Evolutionary conservation across 495 filamentous ascomycete genomes (phyloP), one percentile per base, ranked within the genome.

Genomic region (Neurospora sp.): DNA sequence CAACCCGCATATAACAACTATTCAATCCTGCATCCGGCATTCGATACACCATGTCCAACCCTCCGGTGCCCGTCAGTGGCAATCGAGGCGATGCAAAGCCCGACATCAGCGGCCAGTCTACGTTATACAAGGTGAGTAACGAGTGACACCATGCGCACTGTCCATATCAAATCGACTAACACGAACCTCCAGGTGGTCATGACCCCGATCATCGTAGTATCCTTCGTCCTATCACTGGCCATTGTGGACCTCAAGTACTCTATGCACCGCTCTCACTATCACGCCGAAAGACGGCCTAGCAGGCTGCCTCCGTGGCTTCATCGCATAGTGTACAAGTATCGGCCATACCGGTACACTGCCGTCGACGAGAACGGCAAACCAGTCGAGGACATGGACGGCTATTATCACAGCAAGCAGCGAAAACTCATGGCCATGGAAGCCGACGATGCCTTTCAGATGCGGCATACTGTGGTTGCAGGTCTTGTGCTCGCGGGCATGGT

Each of bases 171-270:
- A 40, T 16, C 4, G 0, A 69, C 69, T 71, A 62, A 72, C 74
- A 62, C 31, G 39, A 54, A 10, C 37, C 37, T 20, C 35, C 69
- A 86, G 85, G 9, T 84, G 8, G 69, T 88, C 70, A 83, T 86
- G 75, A 84, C 85, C 4, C 86, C 86, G 1, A 69, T 87, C 20
- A 79, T 84, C 70, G 83, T 89, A 77, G 71, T 86, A 71, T 81
- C 85, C 20, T 89, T 89, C 81, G 69, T 89, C 75, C 27, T 88
- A 71, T 87, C 86, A 16, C 83, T 89, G 41, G 79, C 79, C 73
- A 73, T 87, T 8, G 78, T 89, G 72, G 86, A 88, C 79, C 75
- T 79, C 20, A 79, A 79, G n/a, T 80, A 87, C 77, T 78, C 80
- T 11, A 77, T 77, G 27, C 78, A 72, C 14, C 82, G 84, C 39